Base-by-base conservation (phyloP, 176 grass and related monocot genomes). In the Oryza punctata region DNA sequence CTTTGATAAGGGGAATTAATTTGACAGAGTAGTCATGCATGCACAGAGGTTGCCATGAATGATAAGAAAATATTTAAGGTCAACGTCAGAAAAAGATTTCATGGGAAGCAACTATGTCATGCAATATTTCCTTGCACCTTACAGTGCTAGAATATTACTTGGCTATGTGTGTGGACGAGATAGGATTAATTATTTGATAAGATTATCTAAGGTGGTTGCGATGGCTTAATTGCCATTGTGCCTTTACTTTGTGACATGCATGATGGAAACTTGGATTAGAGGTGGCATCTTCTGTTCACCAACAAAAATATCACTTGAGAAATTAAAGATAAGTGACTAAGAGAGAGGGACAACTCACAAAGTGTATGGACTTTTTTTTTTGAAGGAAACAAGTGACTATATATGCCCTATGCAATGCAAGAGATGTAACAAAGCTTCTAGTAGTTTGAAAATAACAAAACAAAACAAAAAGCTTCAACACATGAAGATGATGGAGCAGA, bases 41-140 rank as follows among this genome's bases (percentile, higher is more conserved):
- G 19, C 76, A 32, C 21, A 30, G 77, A 24, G 38, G 40, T 43
- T 65, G 10, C 43, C 37, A 33, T 18, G 67, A 35, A 10, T 5
- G 64, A 37, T 14, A 21, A 21, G 21, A 54, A 57, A 57, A 6
- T 57, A n/a, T 69, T 49, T 38, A 72, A 9, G 68, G 70, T 81
- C 72, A 21, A 41, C 57, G 7, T 81, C 78, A 26, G 32, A 18
- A 43, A 88, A 83, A 29, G 76, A 78, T 73, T 78, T 82, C 57
- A 67, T 59, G 72, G 32, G 43, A 81, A 72, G 82, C 43, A 85
- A 89, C 72, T 28, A 57, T 77, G 78, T 57, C 81, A 75, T 69
- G 78, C 72, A 74, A 23, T 50, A 14, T 81, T 37, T 57, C 14
- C 70, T 60, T 69, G 63, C 70, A 76, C 54, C 77, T 54, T 73